Evolutionary conservation across 2,329 filamentous ascomycete species (phyloP).

Genomic region (Plectosphaerella sp.): DNA sequence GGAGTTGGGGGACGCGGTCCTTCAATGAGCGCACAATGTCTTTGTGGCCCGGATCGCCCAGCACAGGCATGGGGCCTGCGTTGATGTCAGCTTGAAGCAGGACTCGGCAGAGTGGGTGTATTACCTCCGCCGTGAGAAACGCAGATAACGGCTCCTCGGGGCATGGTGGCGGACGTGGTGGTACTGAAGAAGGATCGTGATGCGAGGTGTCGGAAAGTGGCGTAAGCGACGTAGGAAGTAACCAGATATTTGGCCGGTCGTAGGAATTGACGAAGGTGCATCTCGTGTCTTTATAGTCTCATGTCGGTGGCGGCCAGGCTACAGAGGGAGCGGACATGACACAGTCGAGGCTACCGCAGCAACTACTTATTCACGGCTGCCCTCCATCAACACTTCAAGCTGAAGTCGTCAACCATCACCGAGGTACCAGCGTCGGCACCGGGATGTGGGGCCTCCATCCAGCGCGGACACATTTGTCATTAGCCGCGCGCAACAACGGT

Average conservation of each 20-base stretch:
- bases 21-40: conserved; percentile 47
- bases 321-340: too few relatives aligned
- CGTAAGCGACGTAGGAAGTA: conserved; percentile 6
- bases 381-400: too few relatives aligned
- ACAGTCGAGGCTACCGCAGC: too few relatives aligned
- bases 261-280: neutral
- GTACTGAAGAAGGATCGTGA: conserved; percentile 3
- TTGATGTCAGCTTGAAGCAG: neutral
- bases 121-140: conserved; percentile 45
- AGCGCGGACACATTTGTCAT: too few relatives aligned
- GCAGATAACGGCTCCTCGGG: conserved; percentile 39
- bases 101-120: conserved; percentile 3
- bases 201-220: conserved; percentile 7
- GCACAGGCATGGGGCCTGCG: conserved; percentile 50
- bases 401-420: too few relatives aligned
- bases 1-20: conserved; percentile 48
- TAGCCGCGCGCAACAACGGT: too few relatives aligned
- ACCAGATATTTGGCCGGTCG: neutral
- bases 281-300: neutral
- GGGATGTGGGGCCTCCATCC: too few relatives aligned
- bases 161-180: conserved; percentile 22
- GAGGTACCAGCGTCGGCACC: too few relatives aligned
- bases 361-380: too few relatives aligned
- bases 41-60: conserved; percentile 49
- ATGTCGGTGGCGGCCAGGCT: too few relatives aligned